Base-by-base conservation (phyloP, 768 basidiomycete genomes). In the Hortiboletus campestris region DNA sequence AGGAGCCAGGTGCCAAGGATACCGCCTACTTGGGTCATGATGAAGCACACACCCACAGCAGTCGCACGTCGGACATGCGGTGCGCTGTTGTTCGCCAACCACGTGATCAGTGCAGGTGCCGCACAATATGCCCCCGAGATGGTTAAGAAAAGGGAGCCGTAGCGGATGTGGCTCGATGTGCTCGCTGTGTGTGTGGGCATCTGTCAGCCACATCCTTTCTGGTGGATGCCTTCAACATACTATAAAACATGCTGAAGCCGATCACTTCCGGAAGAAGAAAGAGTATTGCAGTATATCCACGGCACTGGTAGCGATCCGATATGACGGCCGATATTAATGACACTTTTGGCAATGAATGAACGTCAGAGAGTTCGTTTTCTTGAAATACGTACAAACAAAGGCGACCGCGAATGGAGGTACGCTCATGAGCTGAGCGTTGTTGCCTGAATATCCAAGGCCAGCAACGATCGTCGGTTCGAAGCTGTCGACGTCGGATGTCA, bases 391-490 rank as follows among this genome's bases (percentile, higher is more conserved):
- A 81, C 82, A 55, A 20, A 74, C 64, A 63, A 81, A 82, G 20
- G 80, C 76, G 6, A 52, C 60, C 2, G 76, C 79, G 47, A 78
- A 84, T 6, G 83, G 83, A 14, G 52, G 75, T 63, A 38, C 76
- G 66, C 2, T 84, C 76, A 84, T 83, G 1, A 89, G 73, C 60
- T 87, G 84, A 3, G 84, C 80, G 17, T 73, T 66, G 28, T 78
- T 73, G 0, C 79, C 76, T 2, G 76, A 75, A 63, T 80, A 86
- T 31, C 85, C 86, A 2, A 88, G 77, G 10, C 76, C 73, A 35
- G 80, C 74, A 4, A 91, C 81, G 68, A 92, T 88, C 7, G 85
- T 42, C 9, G 89, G 89, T 7, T 83, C 74, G 70, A 92, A 92
- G 64, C 88, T 83, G 35, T 49, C 13, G 25, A 35, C 60, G 69